Conservation (phyloP, 202 grass and related monocot genomes). For the Setaria italica region DNA sequence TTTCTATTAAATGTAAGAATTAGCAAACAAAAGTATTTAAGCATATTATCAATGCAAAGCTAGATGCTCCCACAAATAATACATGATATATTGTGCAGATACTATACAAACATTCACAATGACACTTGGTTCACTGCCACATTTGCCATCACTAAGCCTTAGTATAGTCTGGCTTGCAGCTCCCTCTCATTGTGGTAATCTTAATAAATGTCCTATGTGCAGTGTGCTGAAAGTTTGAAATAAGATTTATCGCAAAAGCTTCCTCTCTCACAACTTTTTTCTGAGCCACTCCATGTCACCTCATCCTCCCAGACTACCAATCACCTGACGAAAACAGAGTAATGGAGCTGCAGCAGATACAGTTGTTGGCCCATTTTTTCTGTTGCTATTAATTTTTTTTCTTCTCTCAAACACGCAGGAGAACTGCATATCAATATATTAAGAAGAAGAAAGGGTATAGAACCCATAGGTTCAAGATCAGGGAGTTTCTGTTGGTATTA, state of each 20-base stretch:
- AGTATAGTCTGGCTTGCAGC: background rate
- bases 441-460: too few relatives aligned
- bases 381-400: too few relatives aligned
- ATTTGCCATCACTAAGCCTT: background rate
- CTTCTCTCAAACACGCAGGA: too few relatives aligned
- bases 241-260: background rate
- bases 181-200: background rate
- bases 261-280: background rate
- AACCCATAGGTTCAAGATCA: too few relatives aligned
- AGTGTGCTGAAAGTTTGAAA: background rate
- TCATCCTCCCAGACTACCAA: background rate
- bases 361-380: too few relatives aligned
- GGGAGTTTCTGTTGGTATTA: background rate
- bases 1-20: background rate
- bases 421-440: too few relatives aligned
- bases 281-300: background rate
- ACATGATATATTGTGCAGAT: background rate
- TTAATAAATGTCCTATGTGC: slow-evolving; percentile 1
- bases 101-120: background rate
- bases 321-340: too few relatives aligned
- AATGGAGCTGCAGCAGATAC: too few relatives aligned
- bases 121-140: background rate
- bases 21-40: background rate
- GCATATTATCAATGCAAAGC: slow-evolving; percentile 23
- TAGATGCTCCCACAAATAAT: background rate